Base-by-base conservation (phyloP, 1,284 basidiomycete species). In the Irpex lacteus region DNA sequence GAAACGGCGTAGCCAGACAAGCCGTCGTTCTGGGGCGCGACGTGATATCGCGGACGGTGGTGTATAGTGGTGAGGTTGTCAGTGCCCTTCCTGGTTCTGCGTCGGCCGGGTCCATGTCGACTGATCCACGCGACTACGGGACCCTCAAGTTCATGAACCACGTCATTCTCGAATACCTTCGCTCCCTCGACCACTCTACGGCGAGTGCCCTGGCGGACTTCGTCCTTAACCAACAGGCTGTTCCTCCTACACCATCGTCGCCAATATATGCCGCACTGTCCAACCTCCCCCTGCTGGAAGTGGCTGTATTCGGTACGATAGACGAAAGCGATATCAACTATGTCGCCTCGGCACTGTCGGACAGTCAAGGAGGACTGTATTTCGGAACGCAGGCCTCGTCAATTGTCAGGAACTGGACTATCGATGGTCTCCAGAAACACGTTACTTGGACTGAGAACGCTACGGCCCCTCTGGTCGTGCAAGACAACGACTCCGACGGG, bases 221-320 rank as follows among this genome's bases (percentile, higher is more conserved):
- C 67, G 76, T 89, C 34, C 73, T 87, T 7, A 74, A 76, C 1
- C 71, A 69, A 6, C 70, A 74, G 18, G 73, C 75, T 34, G 70
- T 75, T 7, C 83, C 86, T 15, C 84, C 86, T 3, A 66, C 75
- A n/a, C 40, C 58, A 1, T 70, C 75, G 47, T 78, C 81, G 3
- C 57, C 73, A 19, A 73, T 86, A 8, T 79, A 75, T 60, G 69
- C 75, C 55, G 76, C 79, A 5, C 68, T 87, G 34, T 67, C 77
- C n/a, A 71, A 75, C 2, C 75, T 89, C 53, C 88, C 87, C 8
- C 65, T 75, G 1, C 69, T 90, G 50, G 87, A 89, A 71, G 84
- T 88, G 5, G 85, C 86, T 2, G 70, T 89, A 19, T 88, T 89
- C 70, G 88, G 87, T 8, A 77, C 79, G 5, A 72, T 89, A 36